These are phyloP conservation scores for Chalciporus sp. DNA, from an alignment of 1,284 basidiomycete species.

Conservation along the genomic window DNA sequence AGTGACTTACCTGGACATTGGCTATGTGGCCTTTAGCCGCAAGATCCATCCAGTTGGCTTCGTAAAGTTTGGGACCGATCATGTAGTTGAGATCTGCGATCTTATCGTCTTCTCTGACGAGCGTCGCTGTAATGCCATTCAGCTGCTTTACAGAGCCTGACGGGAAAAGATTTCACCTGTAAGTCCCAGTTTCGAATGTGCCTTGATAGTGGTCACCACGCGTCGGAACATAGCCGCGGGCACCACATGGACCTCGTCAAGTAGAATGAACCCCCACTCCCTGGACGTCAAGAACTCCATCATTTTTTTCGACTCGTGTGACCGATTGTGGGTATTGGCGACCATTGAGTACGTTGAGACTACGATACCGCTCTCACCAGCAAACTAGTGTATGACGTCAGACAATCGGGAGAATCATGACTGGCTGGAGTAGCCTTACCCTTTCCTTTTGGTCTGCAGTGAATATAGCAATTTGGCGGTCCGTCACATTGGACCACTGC, in stretches of 20 bases:
- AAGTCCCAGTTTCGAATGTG: constrained; percentile 94
- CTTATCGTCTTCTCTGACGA: constrained; percentile 99
- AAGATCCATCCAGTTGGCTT: constrained; percentile 99
- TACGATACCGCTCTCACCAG: constrained; percentile 92
- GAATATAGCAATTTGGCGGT: constrained; percentile 93
- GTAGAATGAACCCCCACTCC: constrained; percentile 94
- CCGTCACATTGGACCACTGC: constrained; percentile 96
- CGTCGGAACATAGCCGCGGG: constrained; percentile 96
- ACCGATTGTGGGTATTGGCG: constrained; percentile 93
- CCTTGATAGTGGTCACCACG: constrained; percentile 96
- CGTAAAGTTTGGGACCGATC: constrained; percentile 99
- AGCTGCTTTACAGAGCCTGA: constrained; percentile 1
- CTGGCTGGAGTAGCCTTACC: constrained; percentile 44
- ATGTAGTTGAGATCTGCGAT: constrained; percentile 98
- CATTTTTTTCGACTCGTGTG: constrained; percentile 97
- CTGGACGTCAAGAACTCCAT: constrained; percentile 96
- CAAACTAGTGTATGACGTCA: constrained; percentile 60
- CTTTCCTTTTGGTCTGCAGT: constrained; percentile 97
- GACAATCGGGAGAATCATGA: neutral
- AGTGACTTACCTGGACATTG: constrained; percentile 84
- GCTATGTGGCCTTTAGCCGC: constrained; percentile 99
- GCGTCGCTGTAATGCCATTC: constrained; percentile 69
- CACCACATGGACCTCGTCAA: constrained; percentile 97
- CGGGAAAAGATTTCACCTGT: constrained; percentile 60
- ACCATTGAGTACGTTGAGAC: constrained; percentile 99